Evolutionary conservation across 78 protist species (phyloP), one percentile per base, ranked within the genome.

Genomic region (Protostelium mycophagum): DNA sequence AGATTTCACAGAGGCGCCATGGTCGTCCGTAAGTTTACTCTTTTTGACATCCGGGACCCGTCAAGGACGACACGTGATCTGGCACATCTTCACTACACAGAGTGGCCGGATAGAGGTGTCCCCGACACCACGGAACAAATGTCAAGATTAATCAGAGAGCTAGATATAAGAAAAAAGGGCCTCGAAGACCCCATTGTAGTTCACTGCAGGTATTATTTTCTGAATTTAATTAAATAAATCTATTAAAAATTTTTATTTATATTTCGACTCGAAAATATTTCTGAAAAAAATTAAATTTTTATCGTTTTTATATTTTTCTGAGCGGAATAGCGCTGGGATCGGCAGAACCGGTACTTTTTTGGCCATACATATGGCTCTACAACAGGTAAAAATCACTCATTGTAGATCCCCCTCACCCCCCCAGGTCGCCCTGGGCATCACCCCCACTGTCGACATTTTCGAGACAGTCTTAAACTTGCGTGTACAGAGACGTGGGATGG

Each of bases 321-420:
- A n/a, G n/a, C n/a, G 73, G 73, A 16, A 51, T 16, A 51, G 73
- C 5, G 97, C 96, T 16, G 97, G 97, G 10, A 90, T 96, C 63
- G 97, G 97, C 38, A 29, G 97, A 28, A 90, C 96, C 0, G 97
- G 97, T 9, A 93, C 96, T 34, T 96, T 94, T 37, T 91, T 93
- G 10, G 91, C 95, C 35, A 92, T 94, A 38, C 94, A 92, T 83
- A 73, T 94, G 38, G 39, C 85, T 51, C 87, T 91, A 87, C 73
- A 51, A 16, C 73, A 51, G 73, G 73, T 51, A 25, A 5, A 16
- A 25, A 5, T 51, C 73, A 16, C 16, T 51, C 16, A 51, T 51
- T 5, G 73, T 25, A 51, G 73, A 51, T 51, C 16, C 73, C 5
- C 73, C 73, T 5, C 5, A 51, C 5, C 5, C n/a, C n/a, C 16